Evolutionary conservation across 2,329 filamentous ascomycete species (phyloP).

Genomic region (Diaporthe citriasiana): DNA sequence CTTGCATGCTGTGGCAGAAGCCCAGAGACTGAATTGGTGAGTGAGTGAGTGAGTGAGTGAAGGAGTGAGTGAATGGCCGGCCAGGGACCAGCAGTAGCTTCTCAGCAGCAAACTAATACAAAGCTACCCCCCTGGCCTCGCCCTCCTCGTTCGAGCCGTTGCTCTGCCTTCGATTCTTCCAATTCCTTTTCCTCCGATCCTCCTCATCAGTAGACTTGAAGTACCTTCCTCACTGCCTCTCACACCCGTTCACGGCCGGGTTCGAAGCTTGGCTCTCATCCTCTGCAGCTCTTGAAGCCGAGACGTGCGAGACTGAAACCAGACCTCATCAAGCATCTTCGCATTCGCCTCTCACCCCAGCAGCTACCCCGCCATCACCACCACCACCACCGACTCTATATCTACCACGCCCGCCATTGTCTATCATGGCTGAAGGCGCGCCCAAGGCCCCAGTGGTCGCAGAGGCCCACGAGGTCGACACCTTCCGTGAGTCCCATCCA

Average conservation of each 20-base stretch:
- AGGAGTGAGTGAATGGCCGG: neutral
- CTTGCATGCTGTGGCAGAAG: constrained; percentile 9
- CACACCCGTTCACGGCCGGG: neutral
- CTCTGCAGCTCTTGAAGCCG: neutral
- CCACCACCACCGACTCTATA: neutral
- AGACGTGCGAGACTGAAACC: neutral
- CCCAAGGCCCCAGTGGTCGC: constrained; percentile 72
- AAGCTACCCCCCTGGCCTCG: constrained; percentile 37
- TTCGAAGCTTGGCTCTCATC: neutral
- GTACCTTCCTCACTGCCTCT: neutral
- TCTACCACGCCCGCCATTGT: constrained; percentile 40
- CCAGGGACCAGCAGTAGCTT: constrained; percentile 8
- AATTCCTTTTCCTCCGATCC: neutral
- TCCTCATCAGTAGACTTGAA: neutral
- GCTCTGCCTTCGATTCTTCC: constrained; percentile 11
- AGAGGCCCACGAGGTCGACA: constrained; percentile 84
- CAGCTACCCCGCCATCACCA: constrained; percentile 41
- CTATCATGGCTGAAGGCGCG: constrained; percentile 61
- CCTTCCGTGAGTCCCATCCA: constrained; percentile 68
- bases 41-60: constrained; percentile 3
- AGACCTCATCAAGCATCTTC: neutral
- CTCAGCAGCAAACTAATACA: constrained; percentile 36
- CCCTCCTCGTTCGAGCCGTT: constrained; percentile 2
- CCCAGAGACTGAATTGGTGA: neutral
- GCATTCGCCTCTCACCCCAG: neutral